Evolutionary conservation across 148 eudicot genomes (phyloP), one percentile per base, ranked within the genome.

Genomic region (Vaccinium corymbosum): DNA sequence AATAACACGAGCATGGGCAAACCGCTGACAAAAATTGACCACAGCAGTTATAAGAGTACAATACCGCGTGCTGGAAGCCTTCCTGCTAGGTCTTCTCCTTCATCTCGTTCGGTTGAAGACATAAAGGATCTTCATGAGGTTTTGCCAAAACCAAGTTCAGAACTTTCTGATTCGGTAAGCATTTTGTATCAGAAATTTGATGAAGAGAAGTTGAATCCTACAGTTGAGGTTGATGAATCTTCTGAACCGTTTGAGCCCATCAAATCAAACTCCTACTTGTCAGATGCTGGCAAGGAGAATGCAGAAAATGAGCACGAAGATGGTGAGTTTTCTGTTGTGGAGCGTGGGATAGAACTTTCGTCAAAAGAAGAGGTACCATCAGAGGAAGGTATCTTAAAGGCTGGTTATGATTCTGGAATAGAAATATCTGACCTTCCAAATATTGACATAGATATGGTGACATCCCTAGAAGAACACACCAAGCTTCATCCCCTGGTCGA

Each of bases 41-140:
- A 85, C 80, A 87, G 81, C 83, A 87, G 88, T 80, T 84, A 52
- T 49, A 86, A 77, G 87, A 85, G 87, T 50, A 27, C 71, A 56
- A 80, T 92, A 64, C 81, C 76, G 57, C 90, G 89, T 81, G 83
- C 87, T 71, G 92, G 88, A 80, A 92, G 94, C 83, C 85, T 94
- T 85, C 99, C 97, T 80, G 10, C 87, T 22, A 91, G 80, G 82
- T 88, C 92, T 25, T 84, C 85, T 83, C 50, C 61, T 49, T 76
- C 89, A 85, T 85, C 91, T 87, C 89, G 80, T 51, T 82, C 92
- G 6, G 68, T 80, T 15, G 95, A 92, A 85, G 89, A 94, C 80
- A 83, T 92, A 85, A 92, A 94, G 85, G 95, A 90, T 86, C 98
- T 95, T 87, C 98, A 90, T 83, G 98, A 97, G 90, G 92, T 95